Conservation (phyloP, 208 protist genomes). For the Leishmania tarentolae region DNA sequence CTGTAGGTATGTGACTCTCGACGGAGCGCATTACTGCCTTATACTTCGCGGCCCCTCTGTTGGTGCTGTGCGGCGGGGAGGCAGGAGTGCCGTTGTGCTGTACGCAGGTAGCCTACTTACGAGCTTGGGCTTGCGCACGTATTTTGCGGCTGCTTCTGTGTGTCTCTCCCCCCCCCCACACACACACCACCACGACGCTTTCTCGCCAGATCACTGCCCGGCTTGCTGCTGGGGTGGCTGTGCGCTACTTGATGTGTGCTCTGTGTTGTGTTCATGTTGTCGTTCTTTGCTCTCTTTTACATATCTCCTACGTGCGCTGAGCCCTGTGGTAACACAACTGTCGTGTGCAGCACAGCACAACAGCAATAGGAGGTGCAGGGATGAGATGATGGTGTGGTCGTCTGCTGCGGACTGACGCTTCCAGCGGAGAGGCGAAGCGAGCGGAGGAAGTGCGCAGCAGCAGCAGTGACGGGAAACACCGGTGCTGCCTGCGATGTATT, state of each 20-base stretch:
- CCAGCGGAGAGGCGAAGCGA: background rate
- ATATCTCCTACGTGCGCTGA: background rate
- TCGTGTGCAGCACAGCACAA: background rate
- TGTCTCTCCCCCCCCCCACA: background rate
- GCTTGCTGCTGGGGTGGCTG: background rate
- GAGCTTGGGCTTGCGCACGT: background rate
- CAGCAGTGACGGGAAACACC: background rate
- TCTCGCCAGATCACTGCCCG: background rate
- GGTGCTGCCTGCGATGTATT: background rate
- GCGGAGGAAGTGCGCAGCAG: background rate
- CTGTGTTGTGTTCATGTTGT: background rate
- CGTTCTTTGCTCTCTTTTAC: background rate
- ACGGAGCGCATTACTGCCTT: background rate
- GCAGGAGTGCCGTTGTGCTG: background rate
- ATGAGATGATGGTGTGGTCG: background rate
- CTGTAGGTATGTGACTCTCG: conserved; percentile 34
- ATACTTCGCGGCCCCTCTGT: background rate
- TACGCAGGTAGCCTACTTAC: background rate
- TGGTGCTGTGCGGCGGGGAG: background rate
- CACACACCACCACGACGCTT: background rate
- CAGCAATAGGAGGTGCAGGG: background rate
- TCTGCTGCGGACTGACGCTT: background rate
- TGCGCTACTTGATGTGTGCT: background rate
- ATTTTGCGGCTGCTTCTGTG: background rate
- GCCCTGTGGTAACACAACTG: background rate